A percentile compares a stretch with the other conserved stretches of the same genome.
These are phyloP conservation scores for Tulasnella calospora DNA, from an alignment of 768 basidiomycete genomes.

Conservation along the genomic window DNA sequence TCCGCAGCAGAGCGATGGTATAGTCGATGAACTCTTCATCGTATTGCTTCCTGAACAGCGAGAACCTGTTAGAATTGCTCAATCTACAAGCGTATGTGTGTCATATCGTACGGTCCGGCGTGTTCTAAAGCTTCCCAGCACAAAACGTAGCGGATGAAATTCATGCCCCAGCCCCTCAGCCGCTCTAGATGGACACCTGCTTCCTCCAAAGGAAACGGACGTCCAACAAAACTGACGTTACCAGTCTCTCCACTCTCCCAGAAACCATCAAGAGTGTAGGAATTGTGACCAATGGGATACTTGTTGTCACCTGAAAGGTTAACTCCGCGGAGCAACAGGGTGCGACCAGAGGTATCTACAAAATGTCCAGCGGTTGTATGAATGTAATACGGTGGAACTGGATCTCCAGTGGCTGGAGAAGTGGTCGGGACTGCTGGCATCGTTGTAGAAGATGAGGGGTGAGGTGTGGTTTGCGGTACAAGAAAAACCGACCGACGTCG, in stretches of 20 bases:
- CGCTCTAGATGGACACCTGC: conserved; percentile 38
- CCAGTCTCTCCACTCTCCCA: conserved; percentile 39
- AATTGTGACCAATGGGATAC: conserved; percentile 38
- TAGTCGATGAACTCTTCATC: conserved; percentile 44
- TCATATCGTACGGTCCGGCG: conserved; percentile 39
- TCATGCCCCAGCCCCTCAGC: conserved; percentile 43
- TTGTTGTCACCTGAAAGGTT: conserved; percentile 42
- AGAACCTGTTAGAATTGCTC: neutral
- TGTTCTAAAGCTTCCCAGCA: conserved; percentile 46
- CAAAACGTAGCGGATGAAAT: conserved; percentile 39
- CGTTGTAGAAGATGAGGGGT: neutral
- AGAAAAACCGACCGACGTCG: neutral
- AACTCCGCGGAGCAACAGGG: conserved; percentile 42
- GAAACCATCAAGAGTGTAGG: conserved; percentile 36
- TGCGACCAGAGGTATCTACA: conserved; percentile 32
- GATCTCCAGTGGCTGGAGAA: conserved; percentile 22
- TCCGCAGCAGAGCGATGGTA: conserved; percentile 39
- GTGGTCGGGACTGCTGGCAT: conserved; percentile 7
- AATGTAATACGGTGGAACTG: conserved; percentile 18
- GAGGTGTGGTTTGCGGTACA: neutral
- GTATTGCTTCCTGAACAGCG: conserved; percentile 37
- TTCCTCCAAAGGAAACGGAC: conserved; percentile 39
- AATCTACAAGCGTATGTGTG: neutral
- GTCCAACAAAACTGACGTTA: conserved; percentile 40
- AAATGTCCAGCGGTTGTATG: conserved; percentile 30